phyloP scores from a whole-genome alignment of 1,284 basidiomycete genomes.

The Leccinum glutinopallens region DNA sequence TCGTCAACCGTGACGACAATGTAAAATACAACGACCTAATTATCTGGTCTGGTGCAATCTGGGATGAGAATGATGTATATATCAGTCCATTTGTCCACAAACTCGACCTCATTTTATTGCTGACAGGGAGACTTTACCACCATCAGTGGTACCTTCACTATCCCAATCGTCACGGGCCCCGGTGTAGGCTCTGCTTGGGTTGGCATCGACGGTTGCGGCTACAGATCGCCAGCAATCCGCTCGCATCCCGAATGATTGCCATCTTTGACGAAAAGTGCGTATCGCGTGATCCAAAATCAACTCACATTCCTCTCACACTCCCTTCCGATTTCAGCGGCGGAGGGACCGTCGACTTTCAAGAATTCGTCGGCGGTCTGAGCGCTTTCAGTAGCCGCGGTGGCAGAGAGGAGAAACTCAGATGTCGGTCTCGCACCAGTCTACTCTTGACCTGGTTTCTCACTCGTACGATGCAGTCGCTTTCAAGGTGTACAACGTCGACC shows the following conservation, averaged over 20 bases:
- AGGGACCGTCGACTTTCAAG: slow-evolving; percentile 98
- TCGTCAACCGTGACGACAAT: slow-evolving; percentile 8
- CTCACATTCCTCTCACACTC: background rate
- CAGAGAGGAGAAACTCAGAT: slow-evolving; percentile 94
- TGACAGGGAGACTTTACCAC: slow-evolving; percentile 22
- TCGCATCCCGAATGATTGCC: slow-evolving; percentile 97
- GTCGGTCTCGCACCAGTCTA: slow-evolving; percentile 51
- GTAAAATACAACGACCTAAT: slow-evolving; percentile 19
- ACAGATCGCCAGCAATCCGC: slow-evolving; percentile 96
- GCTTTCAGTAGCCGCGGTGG: slow-evolving; percentile 97
- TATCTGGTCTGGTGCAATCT: slow-evolving; percentile 28
- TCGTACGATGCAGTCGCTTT: slow-evolving; percentile 72
- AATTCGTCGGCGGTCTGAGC: slow-evolving; percentile 96
- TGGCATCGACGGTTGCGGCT: slow-evolving; percentile 29
- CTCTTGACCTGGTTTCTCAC: slow-evolving; percentile 22
- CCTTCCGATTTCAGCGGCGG: slow-evolving; percentile 67
- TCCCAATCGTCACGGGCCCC: slow-evolving; percentile 17
- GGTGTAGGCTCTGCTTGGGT: slow-evolving; percentile 25
- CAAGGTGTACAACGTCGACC: slow-evolving; percentile 99
- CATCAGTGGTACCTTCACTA: slow-evolving; percentile 21
- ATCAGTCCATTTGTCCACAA: background rate
- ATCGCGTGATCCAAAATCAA: slow-evolving; percentile 11
- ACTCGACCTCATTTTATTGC: background rate
- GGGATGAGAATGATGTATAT: slow-evolving; percentile 16
- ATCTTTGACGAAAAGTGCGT: slow-evolving; percentile 99